A percentile compares a stretch with the other conserved stretches of the same genome.
Conservation (phyloP, 2,329 filamentous ascomycete genomes). For the Colletotrichum sp. region DNA sequence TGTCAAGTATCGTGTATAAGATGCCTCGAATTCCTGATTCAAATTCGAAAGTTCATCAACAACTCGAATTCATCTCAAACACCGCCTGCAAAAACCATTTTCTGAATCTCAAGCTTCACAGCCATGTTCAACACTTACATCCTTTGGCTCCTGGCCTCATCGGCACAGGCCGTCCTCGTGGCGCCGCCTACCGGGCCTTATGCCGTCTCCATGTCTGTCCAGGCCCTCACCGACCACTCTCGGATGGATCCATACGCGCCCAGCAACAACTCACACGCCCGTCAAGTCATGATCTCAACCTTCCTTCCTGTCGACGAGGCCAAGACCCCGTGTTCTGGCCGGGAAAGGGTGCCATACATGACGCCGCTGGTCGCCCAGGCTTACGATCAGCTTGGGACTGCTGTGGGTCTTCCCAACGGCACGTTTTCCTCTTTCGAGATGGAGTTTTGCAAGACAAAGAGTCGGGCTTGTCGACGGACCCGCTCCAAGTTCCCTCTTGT, state of each 20-base stretch:
- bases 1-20: neutral
- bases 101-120: neutral
- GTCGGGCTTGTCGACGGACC: neutral
- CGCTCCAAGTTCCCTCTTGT: constrained; percentile 28
- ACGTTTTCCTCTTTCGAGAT: constrained; percentile 32
- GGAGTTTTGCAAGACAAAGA: constrained; percentile 26
- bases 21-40: neutral
- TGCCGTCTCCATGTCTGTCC: constrained; percentile 28
- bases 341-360: constrained; percentile 34
- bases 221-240: constrained; percentile 31
- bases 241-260: constrained; percentile 36
- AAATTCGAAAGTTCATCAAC: neutral
- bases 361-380: constrained; percentile 32
- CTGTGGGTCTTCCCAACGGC: constrained; percentile 33
- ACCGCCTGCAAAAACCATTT: neutral
- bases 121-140: constrained; percentile 26
- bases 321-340: constrained; percentile 23
- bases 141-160: constrained; percentile 17
- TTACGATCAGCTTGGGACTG: constrained; percentile 30
- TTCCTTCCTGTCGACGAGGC: constrained; percentile 33
- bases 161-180: constrained; percentile 27
- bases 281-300: constrained; percentile 32
- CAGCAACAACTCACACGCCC: constrained; percentile 21
- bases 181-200: constrained; percentile 34
- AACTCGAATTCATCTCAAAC: neutral